Evolutionary conservation across 2,329 filamentous ascomycete species (phyloP), one percentile per base, ranked within the genome.

Genomic region (Allantophomopsis cytisporea): DNA sequence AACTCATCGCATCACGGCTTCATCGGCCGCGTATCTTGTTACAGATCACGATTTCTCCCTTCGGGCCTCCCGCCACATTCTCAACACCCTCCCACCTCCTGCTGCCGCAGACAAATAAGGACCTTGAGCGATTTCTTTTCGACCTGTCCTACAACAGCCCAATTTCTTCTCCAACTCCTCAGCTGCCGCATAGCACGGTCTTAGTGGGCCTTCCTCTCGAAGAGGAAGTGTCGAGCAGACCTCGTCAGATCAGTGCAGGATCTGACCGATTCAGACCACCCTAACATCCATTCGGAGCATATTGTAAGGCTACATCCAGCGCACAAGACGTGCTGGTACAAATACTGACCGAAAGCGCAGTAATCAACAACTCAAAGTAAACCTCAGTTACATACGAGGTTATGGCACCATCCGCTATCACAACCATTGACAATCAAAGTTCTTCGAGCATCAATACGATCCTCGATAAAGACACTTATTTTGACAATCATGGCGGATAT

Each of bases 121-220:
- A 62, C 45, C 58, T 65, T 64, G 61, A 69, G 55, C 60, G 61
- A 52, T 56, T 64, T 52, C 56, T 71, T 59, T 63, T 72, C 60
- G 64, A 69, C 60, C 59, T 59, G 52, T 60, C 61, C 54, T 59
- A 60, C 56, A 60, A 66, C 59, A 61, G 54, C 60, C 67, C 67
- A 52, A 58, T 62, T 62, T 72, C 70, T 62, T 72, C 73, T 62
- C 64, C 73, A 65, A 65, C 66, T 63, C 66, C 69, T 75, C 83
- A 94, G 85, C 89, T 96, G 91, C 91, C 91, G 91, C 89, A 98
- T 98, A 96, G 86, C 84, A 93, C 83, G 80, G 76, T 76, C 80
- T 80, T 77, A 76, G 75, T 80, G 83, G 83, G 88, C 94, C 89
- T 96, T 96, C 89, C 88, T 94, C 89, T 91, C 70, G 71, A 69